These are phyloP conservation scores for Phylloboletellus chloephorus DNA, from an alignment of 1,284 basidiomycete genomes.

Conservation along the genomic window DNA sequence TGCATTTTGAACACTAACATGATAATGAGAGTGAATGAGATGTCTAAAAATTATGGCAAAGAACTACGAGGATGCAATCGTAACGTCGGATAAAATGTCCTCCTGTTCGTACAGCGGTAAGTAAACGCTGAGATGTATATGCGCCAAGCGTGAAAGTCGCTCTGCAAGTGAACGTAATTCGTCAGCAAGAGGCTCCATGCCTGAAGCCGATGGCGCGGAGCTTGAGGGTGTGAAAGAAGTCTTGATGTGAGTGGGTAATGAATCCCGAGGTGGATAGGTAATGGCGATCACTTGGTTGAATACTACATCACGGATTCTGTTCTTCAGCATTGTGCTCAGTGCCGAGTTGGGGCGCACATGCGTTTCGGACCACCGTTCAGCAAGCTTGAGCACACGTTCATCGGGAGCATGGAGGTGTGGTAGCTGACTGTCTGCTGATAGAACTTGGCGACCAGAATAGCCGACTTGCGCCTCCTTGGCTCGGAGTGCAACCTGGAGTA, in stretches of 20 bases:
- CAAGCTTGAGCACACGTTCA: conserved; percentile 47
- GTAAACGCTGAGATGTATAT: conserved; percentile 71
- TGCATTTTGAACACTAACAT: no score
- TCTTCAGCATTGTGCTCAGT: conserved; percentile 54
- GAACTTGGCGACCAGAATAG: conserved; percentile 9
- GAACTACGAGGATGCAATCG: conserved; percentile 20
- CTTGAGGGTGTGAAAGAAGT: conserved; percentile 17
- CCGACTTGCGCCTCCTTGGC: conserved; percentile 42
- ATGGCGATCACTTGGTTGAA: conserved; percentile 53
- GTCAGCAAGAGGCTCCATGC: conserved; percentile 63
- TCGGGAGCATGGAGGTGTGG: conserved; percentile 39
- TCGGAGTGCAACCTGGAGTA: conserved; percentile 62
- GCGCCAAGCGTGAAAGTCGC: conserved; percentile 61
- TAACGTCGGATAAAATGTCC: conserved; percentile 40
- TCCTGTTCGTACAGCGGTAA: conserved; percentile 66
- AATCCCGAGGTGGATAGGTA: conserved; percentile 43
- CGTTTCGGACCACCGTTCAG: conserved; percentile 58
- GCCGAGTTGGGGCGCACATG: conserved; percentile 54
- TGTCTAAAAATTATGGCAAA: conserved; percentile 22
- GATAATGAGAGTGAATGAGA: conserved; percentile 16
- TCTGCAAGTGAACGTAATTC: conserved; percentile 66
- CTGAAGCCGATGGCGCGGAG: conserved; percentile 36
- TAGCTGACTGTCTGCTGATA: conserved; percentile 12
- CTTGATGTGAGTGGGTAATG: conserved; percentile 27
- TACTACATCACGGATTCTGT: conserved; percentile 59